Conservation (phyloP, 495 filamentous ascomycete genomes). For the Hypoxylon subgilvum region DNA sequence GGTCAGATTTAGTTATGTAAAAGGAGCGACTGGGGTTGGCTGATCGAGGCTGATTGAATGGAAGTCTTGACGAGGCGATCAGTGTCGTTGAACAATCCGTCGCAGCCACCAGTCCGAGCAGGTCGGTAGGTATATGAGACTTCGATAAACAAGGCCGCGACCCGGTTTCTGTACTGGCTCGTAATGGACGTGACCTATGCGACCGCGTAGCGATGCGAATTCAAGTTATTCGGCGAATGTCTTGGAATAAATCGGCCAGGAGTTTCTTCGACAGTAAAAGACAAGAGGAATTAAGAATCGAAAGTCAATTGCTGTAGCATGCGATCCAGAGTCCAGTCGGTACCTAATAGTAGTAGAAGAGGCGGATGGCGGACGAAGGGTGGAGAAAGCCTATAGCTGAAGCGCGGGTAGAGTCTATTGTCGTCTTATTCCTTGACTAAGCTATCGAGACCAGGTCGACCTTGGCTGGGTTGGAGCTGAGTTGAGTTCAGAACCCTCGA, state of each 20-base stretch:
- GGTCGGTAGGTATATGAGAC: neutral
- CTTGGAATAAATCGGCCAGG: neutral
- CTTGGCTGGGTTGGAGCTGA: too few relatives aligned
- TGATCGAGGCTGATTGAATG: slow-evolving; percentile 1
- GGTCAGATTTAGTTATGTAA: slow-evolving; percentile 20
- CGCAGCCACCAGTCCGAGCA: neutral
- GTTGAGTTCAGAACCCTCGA: slow-evolving; percentile 6
- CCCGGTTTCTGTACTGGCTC: neutral
- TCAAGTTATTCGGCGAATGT: slow-evolving; percentile 1
- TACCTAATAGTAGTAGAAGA: too few relatives aligned
- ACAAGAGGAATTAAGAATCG: slow-evolving; percentile 15
- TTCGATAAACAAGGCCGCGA: neutral
- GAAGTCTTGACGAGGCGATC: neutral
- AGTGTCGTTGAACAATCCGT: slow-evolving; percentile 10
- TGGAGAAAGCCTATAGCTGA: slow-evolving; percentile 36
- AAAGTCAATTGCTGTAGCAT: slow-evolving; percentile 25
- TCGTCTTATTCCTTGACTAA: slow-evolving; percentile 17
- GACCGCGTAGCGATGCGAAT: slow-evolving; percentile 22
- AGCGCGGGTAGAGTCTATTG: slow-evolving; percentile 19
- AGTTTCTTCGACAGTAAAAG: slow-evolving; percentile 2
- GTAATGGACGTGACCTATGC: slow-evolving; percentile 16
- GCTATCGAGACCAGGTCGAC: slow-evolving; percentile 1
- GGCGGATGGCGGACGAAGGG: slow-evolving; percentile 24
- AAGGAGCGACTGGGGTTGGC: slow-evolving; percentile 35
- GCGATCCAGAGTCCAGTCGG: slow-evolving; percentile 29